phyloP scores from a whole-genome alignment of 441 rosid genomes.

The Pelargonium citronellum region DNA sequence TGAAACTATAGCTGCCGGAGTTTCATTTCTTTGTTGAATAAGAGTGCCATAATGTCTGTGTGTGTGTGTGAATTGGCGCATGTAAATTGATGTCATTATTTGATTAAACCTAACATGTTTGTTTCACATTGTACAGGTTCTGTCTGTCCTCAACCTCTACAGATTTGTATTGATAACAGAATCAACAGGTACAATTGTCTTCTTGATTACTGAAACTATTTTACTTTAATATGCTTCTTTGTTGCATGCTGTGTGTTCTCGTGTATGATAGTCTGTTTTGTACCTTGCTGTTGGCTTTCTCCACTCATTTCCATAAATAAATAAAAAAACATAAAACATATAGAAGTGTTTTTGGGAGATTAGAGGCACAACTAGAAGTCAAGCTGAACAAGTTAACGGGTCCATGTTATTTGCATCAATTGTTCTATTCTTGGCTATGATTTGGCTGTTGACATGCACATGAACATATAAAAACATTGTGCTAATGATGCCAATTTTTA shows the following conservation, averaged over 20 bases:
- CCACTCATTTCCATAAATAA: no score
- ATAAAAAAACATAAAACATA: no score
- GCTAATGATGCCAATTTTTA: not conserved
- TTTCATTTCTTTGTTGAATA: not conserved
- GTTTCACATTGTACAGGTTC: conserved; percentile 45
- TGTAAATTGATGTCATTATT: not conserved
- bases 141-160: conserved; percentile 78
- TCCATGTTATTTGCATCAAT: not conserved
- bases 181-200: conserved; percentile 47
- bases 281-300: not conserved
- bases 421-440: not conserved
- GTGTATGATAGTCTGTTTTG: not conserved
- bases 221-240: conserved; percentile 2
- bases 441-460: not conserved
- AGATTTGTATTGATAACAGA: conserved; percentile 57
- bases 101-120: conserved; percentile 2
- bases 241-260: not conserved
- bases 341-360: not conserved
- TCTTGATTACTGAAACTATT: conserved; percentile 3
- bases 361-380: not conserved
- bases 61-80: not conserved
- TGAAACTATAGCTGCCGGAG: not conserved
- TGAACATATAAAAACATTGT: not conserved
- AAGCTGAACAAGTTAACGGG: not conserved
- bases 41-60: not conserved